Conservation (phyloP, 75 land plant genomes). For the Cupressus sempervirens region DNA sequence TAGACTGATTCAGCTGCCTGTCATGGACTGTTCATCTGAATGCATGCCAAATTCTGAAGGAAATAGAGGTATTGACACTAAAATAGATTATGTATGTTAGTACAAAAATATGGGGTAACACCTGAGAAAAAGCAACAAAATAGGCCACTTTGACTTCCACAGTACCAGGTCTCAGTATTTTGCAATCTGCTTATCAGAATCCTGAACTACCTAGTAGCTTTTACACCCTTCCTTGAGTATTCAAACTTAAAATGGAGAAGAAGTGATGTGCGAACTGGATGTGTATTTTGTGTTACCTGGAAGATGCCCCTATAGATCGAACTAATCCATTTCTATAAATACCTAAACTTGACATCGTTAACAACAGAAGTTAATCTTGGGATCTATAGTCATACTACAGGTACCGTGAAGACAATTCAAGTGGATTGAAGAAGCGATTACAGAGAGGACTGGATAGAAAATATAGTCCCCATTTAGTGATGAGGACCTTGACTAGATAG, state of each 20-base stretch:
- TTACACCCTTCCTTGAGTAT: not conserved
- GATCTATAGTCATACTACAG: not conserved
- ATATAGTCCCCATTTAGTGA: no score
- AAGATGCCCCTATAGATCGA: not conserved
- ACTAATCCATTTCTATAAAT: no score
- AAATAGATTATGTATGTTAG: no score
- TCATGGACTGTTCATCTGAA: not conserved
- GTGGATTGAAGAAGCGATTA: not conserved
- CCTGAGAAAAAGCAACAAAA: not conserved
- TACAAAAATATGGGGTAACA: no score
- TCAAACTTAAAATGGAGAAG: not conserved
- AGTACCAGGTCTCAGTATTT: not conserved
- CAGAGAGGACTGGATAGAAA: not conserved
- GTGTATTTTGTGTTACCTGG: not conserved
- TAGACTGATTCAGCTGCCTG: not conserved
- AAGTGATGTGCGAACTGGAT: not conserved
- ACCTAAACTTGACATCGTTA: not conserved
- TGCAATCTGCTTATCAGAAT: not conserved
- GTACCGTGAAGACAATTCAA: not conserved
- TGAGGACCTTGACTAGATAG: no score
- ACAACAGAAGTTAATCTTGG: not conserved
- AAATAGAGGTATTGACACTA: not conserved
- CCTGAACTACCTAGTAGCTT: not conserved
- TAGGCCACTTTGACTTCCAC: not conserved
- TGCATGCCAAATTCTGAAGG: not conserved